Evolutionary conservation across 1,139 yeast species (phyloP), one percentile per base, ranked within the genome.

Genomic region (Candida glucosophila): DNA sequence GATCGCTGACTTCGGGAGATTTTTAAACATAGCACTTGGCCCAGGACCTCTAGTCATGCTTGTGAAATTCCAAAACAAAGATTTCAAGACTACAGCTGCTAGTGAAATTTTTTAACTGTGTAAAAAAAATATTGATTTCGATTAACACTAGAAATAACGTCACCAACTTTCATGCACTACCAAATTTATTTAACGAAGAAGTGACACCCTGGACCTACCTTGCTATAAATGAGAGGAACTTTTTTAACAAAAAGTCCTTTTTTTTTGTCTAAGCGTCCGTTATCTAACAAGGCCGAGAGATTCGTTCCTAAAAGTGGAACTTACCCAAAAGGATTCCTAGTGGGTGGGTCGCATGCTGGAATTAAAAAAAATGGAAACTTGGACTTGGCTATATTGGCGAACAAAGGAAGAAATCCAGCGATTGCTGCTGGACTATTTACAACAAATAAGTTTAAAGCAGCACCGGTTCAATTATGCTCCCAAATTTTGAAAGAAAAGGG

Each of bases 391-490:
- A 51, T 86, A 15, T 63, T 90, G 32, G 61, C 62, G 23, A 80
- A 92, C 12, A 71, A 70, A 2, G 43, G 40, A 15, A 78, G 81
- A 9, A 73, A 85, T 25, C 65, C 77, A 18, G 95, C 95, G 0
- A 58, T 54, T 4, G 77, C 77, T 1, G 82, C 94, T 10, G 95
- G 90, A 1, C 94, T 82, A 1, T 90, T 88, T 57, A 90, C 98
- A 17, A 79, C 82, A 8, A 90, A 90, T 53, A 79, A 79, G 45
- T 88, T 90, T 64, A 83, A 88, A 49, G 98, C 98, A 4, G 98
- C 98, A 0, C 98, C 98, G 0, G 97, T 92, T 3, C 75, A 78
- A 38, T 68, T 82, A 0, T 83, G 94, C 2, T 56, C 67, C 28
- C 54, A 59, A 31, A 70, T 80, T n/a, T 50, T 90, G n/a, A 57